A percentile compares a stretch with the other conserved stretches of the same genome.
Evolutionary conservation across 371 early-diverging fungal genomes (phyloP).

Genomic region (Mortierella sp.): DNA sequence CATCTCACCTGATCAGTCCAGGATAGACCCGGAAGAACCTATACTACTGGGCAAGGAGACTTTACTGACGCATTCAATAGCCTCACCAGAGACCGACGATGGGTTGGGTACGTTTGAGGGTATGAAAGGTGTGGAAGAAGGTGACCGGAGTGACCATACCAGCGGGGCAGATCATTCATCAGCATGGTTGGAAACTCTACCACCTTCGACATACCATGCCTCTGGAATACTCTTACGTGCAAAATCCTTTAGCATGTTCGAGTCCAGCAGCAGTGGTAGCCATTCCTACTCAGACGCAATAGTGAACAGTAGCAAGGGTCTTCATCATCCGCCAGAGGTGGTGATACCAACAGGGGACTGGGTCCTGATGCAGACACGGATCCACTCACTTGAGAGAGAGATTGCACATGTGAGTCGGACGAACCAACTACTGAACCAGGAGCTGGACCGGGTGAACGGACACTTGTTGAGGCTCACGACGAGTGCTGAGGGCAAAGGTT

Average conservation of each 20-base stretch:
- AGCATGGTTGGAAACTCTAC: not conserved
- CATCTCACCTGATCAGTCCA: not conserved
- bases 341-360: constrained; percentile 38
- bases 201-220: constrained; percentile 14
- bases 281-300: not conserved
- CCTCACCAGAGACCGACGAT: not conserved
- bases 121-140: not conserved
- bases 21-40: not conserved
- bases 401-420: constrained; percentile 28
- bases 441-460: constrained; percentile 38
- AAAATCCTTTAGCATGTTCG: constrained; percentile 28
- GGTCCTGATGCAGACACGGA: constrained; percentile 42
- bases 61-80: not conserved
- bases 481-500: constrained; percentile 20
- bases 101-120: not conserved
- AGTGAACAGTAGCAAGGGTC: not conserved
- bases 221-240: constrained; percentile 23
- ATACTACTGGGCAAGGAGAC: not conserved
- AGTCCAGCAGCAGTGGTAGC: constrained; percentile 18
- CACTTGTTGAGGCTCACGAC: constrained; percentile 32
- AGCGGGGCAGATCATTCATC: not conserved
- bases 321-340: constrained; percentile 11
- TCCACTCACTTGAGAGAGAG: constrained; percentile 35
- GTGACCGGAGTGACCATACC: not conserved
- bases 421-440: constrained; percentile 36